Percentiles rank a stretch among this genome's conserved stretches.
phyloP scores from a whole-genome alignment of 768 basidiomycete genomes.

The Coprinellus micaceus region DNA sequence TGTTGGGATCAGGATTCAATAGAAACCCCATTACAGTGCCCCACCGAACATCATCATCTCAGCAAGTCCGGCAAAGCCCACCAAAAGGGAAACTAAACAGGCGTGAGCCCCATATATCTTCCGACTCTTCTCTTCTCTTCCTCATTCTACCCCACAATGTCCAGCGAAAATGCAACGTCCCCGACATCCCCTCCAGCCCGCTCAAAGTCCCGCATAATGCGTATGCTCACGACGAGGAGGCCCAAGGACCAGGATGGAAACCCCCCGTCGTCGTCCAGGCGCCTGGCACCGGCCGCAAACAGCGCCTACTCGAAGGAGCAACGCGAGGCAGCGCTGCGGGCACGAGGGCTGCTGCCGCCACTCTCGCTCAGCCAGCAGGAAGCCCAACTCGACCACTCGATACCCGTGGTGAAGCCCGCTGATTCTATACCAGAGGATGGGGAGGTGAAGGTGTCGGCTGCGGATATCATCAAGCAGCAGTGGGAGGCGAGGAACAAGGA shows the following conservation, averaged over 20 bases:
- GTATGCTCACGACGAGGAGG: slow-evolving; percentile 12
- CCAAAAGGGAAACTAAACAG: not conserved
- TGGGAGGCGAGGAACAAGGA: slow-evolving; percentile 45
- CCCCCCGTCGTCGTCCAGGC: not conserved
- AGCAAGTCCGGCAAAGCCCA: not conserved
- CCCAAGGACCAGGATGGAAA: slow-evolving; percentile 8
- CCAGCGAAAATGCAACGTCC: not conserved
- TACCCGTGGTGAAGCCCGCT: slow-evolving; percentile 30
- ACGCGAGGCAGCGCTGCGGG: slow-evolving; percentile 57
- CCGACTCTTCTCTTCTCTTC: slow-evolving; percentile 5
- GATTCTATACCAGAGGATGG: slow-evolving; percentile 11
- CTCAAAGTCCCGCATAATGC: slow-evolving; percentile 14
- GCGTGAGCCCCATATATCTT: slow-evolving; percentile 14
- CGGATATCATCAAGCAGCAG: slow-evolving; percentile 48
- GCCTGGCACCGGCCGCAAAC: slow-evolving; percentile 16
- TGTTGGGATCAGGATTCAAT: slow-evolving; percentile 2
- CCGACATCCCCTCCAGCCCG: slow-evolving; percentile 3
- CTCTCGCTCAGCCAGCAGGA: slow-evolving; percentile 41
- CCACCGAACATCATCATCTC: not conserved
- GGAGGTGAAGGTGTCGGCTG: slow-evolving; percentile 34
- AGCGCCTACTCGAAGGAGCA: slow-evolving; percentile 31
- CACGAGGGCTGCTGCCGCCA: slow-evolving; percentile 55
- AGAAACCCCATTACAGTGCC: not conserved
- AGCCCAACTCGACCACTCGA: slow-evolving; percentile 30
- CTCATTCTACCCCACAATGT: slow-evolving; percentile 4